Conservation (phyloP, 805 yeast genomes). For the Metschnikowia cerradonensis region DNA sequence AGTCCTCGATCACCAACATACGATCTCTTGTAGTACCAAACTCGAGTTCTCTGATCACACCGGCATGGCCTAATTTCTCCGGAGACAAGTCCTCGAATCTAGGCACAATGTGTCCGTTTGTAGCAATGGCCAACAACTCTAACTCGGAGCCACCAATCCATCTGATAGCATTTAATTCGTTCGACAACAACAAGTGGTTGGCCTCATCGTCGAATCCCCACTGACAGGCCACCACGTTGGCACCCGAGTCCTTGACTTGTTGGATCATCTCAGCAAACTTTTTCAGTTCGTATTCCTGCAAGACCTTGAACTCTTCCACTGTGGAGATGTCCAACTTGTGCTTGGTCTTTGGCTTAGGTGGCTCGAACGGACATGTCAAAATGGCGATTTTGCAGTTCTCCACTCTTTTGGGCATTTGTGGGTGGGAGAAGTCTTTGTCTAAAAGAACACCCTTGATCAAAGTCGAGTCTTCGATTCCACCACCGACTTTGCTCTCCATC, state of each 20-base stretch:
- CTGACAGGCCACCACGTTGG: constrained; percentile 95
- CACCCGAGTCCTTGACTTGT: constrained; percentile 82
- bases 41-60: constrained; percentile 77
- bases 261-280: constrained; percentile 90
- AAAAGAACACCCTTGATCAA: constrained; percentile 87
- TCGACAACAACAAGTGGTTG: constrained; percentile 82
- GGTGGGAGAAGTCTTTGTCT: constrained; percentile 96
- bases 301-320: constrained; percentile 89
- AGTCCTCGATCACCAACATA: constrained; percentile 91
- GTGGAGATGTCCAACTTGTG: constrained; percentile 90
- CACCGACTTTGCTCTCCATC: constrained; percentile 95
- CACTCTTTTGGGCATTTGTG: constrained; percentile 90
- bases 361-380: constrained; percentile 97
- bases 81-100: constrained; percentile 86
- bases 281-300: constrained; percentile 89
- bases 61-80: constrained; percentile 85
- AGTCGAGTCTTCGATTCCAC: constrained; percentile 79
- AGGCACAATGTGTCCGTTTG: constrained; percentile 95
- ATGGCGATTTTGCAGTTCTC: constrained; percentile 85
- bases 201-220: constrained; percentile 99
- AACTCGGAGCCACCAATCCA: constrained; percentile 99
- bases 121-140: constrained; percentile 94
- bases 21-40: constrained; percentile 96
- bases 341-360: constrained; percentile 98
- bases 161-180: constrained; percentile 90